Base-by-base conservation (phyloP, 1,284 basidiomycete genomes). In the Acaromyces ingoldii region DNA sequence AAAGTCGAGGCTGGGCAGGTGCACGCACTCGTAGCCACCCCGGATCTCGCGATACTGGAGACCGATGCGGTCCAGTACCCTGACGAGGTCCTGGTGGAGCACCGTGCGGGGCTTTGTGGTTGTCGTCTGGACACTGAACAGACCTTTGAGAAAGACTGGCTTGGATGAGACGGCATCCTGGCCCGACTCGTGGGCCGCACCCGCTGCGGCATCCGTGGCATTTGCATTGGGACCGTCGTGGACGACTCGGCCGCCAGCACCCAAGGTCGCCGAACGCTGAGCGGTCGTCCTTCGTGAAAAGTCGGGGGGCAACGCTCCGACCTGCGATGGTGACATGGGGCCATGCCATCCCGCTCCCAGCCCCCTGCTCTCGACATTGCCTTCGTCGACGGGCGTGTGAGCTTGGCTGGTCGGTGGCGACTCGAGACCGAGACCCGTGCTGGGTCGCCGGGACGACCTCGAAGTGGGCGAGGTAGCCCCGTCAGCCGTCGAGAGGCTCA, bases 21-120 rank as follows among this genome's bases (percentile, higher is more conserved):
- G 91, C 22, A 93, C 87, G 77, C 93, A 98, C 76, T 97, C 93
- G 74, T 92, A 98, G 0, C 93, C 93, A 51, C 84, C 82, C 74
- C 85, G 87, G 66, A 85, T 91, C 74, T 92, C 89, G 34, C 89
- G 83, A 76, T 93, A 90, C 76, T 91, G 89, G 43, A 98, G 87
- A 56, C 92, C 90, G 82, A 97, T 89, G 42, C 91, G 83, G 65
- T 93, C 89, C 37, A 98, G 81, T 1, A 96, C 91, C 15, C 84
- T 83, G 39, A 84, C 82, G 59, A 98, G 85, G 75, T 96, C 91
- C 31, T 81, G 79, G 69, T 90, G 87, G 76, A 97, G 85, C 11
- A 84, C 81, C 5, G 82, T 78, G 1, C 91, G 87, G 7, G 87
- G 77, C 72, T 95, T 96, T 6, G 91, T 92, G 30, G 89, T 89